Evolutionary conservation across 768 basidiomycete species (phyloP), one percentile per base, ranked within the genome.

Genomic region (Tubosaeta sp.): DNA sequence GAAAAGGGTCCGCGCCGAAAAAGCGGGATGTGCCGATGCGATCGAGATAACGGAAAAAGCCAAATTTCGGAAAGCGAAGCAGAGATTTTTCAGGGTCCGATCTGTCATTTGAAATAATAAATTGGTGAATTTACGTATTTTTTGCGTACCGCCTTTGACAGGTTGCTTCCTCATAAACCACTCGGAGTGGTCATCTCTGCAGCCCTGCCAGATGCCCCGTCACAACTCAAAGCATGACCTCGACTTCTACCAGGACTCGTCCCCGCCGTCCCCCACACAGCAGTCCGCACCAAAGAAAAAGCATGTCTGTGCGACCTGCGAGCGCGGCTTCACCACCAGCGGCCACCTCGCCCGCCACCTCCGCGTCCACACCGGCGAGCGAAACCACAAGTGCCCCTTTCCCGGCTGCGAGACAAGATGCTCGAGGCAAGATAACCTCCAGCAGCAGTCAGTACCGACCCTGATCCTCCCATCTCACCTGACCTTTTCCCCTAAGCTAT

Each of bases 391-490:
- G 53, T 95, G 92, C 63, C 92, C 93, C 30, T 94, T 91, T 72
- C 92, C 93, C n/a, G 92, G 91, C 21, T 95, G 92, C 67, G 89
- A 93, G 60, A 94, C 91, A 2, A 78, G 88, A 16, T 94, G 93
- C 58, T 91, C 89, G 11, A 75, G 92, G 30, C 90, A 93, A 68
- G 93, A 95, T 60, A 95, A 95, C 58, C 76, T 95, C 16, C 82
- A 68, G 24, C 67, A 68, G n/a, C 67, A 68, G 67, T 68, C 14
- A 52, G 67, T 54, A 3, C 11, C 51, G 54, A 52, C 56, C 56
- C 56, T 59, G 56, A 40, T 29, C 53, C 57, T 35, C 48, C 55
- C 60, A 48, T 34, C 18, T 55, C 43, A 24, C 52, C 63, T 27
- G 31, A 45, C 21, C 24, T 40, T 45, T 39, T 27, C 27, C 49